Percentiles rank a stretch among this genome's conserved stretches.
These are phyloP conservation scores for Picea abies DNA, from an alignment of 83 land plant species.

Conservation along the genomic window DNA sequence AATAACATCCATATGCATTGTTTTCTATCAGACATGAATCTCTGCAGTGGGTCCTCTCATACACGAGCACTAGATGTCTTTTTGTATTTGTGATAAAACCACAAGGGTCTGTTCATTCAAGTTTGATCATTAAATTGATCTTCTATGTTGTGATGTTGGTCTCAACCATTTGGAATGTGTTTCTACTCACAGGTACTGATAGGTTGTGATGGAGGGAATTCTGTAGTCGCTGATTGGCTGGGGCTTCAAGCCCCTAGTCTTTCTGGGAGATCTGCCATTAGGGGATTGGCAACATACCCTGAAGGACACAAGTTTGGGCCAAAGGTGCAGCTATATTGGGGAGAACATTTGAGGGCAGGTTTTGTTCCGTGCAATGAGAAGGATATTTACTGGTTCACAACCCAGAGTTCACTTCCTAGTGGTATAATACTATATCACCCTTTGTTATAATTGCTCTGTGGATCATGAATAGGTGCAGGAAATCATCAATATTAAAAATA, in stretches of 20 bases:
- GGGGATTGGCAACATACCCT: conserved; percentile 44
- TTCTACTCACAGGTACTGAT: conserved; percentile 47
- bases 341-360: conserved; percentile 45
- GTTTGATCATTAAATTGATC: too few species aligned
- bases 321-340: conserved; percentile 25
- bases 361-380: conserved; percentile 40
- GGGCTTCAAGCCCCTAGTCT: conserved; percentile 39
- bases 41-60: not conserved
- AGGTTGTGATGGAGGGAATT: conserved; percentile 73
- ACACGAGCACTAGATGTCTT: too few species aligned
- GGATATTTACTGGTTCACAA: conserved; percentile 60
- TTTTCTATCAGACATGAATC: not conserved
- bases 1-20: not conserved
- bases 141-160: not conserved
- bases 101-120: too few species aligned
- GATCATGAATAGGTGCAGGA: not conserved
- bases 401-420: conserved; percentile 24
- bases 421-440: conserved; percentile 8
- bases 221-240: conserved; percentile 64
- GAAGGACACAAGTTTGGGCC: conserved; percentile 44
- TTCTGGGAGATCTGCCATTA: conserved; percentile 42
- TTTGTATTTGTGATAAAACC: too few species aligned
- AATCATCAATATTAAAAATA: not conserved
- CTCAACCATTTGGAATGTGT: not conserved
- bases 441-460: not conserved